These are phyloP conservation scores for Rhizopogon roseolus DNA, from an alignment of 768 basidiomycete genomes.

Conservation along the genomic window DNA sequence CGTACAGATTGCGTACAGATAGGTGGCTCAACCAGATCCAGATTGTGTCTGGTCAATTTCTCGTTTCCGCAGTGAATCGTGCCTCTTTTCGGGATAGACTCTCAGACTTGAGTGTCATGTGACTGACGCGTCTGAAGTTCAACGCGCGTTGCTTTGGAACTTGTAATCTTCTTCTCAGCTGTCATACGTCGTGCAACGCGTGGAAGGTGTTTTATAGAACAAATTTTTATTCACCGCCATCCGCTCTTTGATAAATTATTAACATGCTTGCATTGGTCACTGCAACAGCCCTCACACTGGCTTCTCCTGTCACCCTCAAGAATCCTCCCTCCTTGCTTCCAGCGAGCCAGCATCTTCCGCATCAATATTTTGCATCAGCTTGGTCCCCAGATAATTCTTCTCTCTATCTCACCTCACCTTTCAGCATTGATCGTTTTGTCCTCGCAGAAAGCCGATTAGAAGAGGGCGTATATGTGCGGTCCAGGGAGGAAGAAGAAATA, in stretches of 20 bases:
- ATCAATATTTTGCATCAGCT: conserved; percentile 28
- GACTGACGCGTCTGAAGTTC: too few species aligned
- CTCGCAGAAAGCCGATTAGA: conserved; percentile 38
- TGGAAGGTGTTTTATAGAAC: too few species aligned
- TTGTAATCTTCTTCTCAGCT: too few species aligned
- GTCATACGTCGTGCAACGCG: too few species aligned
- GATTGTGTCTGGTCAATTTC: too few species aligned
- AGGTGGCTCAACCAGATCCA: too few species aligned
- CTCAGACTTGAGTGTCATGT: too few species aligned
- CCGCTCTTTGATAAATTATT: neutral
- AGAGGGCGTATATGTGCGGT: conserved; percentile 32
- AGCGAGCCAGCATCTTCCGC: conserved; percentile 18
- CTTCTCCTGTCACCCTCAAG: conserved; percentile 41
- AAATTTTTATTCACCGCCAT: neutral
- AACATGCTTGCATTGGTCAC: conserved; percentile 48
- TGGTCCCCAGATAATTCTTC: conserved; percentile 57
- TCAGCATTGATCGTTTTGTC: conserved; percentile 50
- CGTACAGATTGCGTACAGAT: too few species aligned
- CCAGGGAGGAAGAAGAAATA: conserved; percentile 17
- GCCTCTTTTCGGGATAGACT: too few species aligned
- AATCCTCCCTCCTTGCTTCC: conserved; percentile 35
- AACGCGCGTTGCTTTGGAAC: too few species aligned
- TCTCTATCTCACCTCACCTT: conserved; percentile 48
- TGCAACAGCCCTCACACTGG: conserved; percentile 36
- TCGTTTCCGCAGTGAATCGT: too few species aligned